A percentile compares a stretch with the other conserved stretches of the same genome.
phyloP scores from a whole-genome alignment of 176 grass and related monocot species.

The Musa itinerans region DNA sequence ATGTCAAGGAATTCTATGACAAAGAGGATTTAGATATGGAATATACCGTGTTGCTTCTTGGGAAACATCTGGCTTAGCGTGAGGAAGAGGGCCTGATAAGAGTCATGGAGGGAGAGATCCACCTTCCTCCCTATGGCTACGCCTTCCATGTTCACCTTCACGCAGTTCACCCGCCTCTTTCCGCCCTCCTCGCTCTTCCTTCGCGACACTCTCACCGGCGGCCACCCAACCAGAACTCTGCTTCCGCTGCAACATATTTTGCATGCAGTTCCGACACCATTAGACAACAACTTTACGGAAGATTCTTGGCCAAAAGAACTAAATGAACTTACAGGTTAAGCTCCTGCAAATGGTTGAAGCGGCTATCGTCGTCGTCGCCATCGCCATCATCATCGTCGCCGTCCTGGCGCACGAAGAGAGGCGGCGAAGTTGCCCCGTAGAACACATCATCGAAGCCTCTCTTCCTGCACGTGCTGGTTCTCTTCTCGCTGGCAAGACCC shows the following conservation, averaged over 20 bases:
- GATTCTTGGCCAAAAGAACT: background rate
- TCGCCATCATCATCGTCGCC: background rate
- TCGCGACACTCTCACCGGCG: constrained; percentile 49
- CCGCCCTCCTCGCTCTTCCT: constrained; percentile 8
- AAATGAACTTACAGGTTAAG: constrained; percentile 25
- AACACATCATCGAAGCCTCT: constrained; percentile 23
- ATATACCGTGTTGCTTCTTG: constrained; percentile 19
- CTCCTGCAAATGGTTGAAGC: background rate
- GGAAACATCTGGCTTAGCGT: constrained; percentile 60
- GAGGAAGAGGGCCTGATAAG: constrained; percentile 46
- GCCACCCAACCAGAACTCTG: constrained; percentile 56
- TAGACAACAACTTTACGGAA: background rate
- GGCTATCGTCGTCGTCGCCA: background rate
- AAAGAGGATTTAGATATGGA: background rate
- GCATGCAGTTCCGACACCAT: background rate
- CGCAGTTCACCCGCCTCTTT: constrained; percentile 23
- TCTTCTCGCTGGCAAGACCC: background rate
- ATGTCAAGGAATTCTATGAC: background rate
- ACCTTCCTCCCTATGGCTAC: constrained; percentile 71
- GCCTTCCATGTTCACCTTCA: constrained; percentile 88
- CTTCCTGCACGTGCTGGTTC: constrained; percentile 23
- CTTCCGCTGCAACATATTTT: background rate
- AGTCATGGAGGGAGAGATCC: constrained; percentile 44
- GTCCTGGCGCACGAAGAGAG: constrained; percentile 32
- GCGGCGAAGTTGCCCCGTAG: constrained; percentile 22